A percentile compares a stretch with the other conserved stretches of the same genome.
Conservation (phyloP, 2,329 filamentous ascomycete genomes). For the Aureobasidium pullulans region DNA sequence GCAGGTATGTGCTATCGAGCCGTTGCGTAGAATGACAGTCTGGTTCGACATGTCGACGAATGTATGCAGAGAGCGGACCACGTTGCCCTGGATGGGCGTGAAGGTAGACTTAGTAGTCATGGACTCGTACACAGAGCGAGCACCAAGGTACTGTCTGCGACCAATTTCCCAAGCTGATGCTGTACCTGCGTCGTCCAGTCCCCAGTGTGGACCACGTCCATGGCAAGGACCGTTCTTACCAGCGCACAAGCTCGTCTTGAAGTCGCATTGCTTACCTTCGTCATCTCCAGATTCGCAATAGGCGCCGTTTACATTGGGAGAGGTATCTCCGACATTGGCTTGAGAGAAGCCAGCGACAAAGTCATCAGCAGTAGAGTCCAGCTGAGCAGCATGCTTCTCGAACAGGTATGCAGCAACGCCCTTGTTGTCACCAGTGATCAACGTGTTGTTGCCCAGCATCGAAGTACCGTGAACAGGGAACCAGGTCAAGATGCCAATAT, state of each 20-base stretch:
- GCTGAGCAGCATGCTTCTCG: slow-evolving; percentile 51
- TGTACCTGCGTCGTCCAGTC: slow-evolving; percentile 54
- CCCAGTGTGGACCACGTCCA: slow-evolving; percentile 63
- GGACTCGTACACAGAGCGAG: slow-evolving; percentile 51
- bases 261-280: slow-evolving; percentile 57
- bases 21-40: slow-evolving; percentile 66
- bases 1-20: slow-evolving; percentile 64
- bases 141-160: slow-evolving; percentile 59
- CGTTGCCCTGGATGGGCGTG: slow-evolving; percentile 52
- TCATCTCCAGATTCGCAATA: slow-evolving; percentile 78
- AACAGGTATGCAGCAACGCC: slow-evolving; percentile 82
- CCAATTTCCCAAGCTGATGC: slow-evolving; percentile 72
- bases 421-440: slow-evolving; percentile 93
- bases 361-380: slow-evolving; percentile 26
- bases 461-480: slow-evolving; percentile 90
- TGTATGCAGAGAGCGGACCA: slow-evolving; percentile 75
- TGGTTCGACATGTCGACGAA: slow-evolving; percentile 77
- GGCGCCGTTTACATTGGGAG: slow-evolving; percentile 78
- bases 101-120: slow-evolving; percentile 28
- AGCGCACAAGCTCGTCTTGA: slow-evolving; percentile 79
- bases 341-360: slow-evolving; percentile 93
- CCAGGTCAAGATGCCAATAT: slow-evolving; percentile 78
- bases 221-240: slow-evolving; percentile 65
- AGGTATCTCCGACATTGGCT: slow-evolving; percentile 83
- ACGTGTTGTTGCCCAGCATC: slow-evolving; percentile 82